Percentiles rank a stretch among this genome's conserved stretches.
Conservation (phyloP, 768 basidiomycete species). For the Lentinula boryana region DNA sequence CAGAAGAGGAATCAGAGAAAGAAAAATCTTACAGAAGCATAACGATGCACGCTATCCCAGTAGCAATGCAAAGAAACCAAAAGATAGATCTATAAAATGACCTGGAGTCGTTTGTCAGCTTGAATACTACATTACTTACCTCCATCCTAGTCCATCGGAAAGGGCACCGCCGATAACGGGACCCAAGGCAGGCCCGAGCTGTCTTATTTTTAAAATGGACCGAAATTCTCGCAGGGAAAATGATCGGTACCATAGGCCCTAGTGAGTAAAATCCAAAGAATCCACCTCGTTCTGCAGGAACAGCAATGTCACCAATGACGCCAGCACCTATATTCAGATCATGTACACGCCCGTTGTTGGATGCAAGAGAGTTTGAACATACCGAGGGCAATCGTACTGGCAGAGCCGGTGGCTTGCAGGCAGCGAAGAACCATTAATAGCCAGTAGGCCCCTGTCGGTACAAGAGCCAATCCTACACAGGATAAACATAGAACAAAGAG, state of each 20-base stretch:
- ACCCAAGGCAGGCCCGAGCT: constrained; percentile 57
- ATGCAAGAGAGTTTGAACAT: constrained; percentile 3
- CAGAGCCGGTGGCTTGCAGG: constrained; percentile 2
- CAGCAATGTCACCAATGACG: constrained; percentile 73
- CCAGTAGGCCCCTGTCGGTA: constrained; percentile 62
- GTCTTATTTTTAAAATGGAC: constrained; percentile 13
- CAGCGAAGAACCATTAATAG: constrained; percentile 41
- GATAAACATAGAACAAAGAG: constrained; percentile 56
- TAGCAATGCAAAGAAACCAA: constrained; percentile 53
- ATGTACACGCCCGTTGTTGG: not conserved
- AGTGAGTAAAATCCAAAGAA: constrained; percentile 64
- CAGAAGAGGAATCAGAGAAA: constrained; percentile 24
- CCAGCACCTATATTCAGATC: constrained; percentile 48
- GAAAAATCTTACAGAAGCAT: constrained; percentile 36
- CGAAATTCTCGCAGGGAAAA: constrained; percentile 1
- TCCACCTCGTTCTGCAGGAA: constrained; percentile 65
- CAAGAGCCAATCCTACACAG: constrained; percentile 54
- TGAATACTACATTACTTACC: constrained; percentile 27
- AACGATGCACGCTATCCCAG: constrained; percentile 37
- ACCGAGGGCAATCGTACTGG: constrained; percentile 51
- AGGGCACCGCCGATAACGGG: constrained; percentile 58
- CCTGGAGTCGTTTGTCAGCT: constrained; percentile 4
- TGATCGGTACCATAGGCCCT: constrained; percentile 49
- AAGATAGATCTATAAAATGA: constrained; percentile 43
- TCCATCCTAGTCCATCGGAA: constrained; percentile 57